Base-by-base conservation (phyloP, 352 stramenopile species). In the Aphanomyces cochlioides region DNA sequence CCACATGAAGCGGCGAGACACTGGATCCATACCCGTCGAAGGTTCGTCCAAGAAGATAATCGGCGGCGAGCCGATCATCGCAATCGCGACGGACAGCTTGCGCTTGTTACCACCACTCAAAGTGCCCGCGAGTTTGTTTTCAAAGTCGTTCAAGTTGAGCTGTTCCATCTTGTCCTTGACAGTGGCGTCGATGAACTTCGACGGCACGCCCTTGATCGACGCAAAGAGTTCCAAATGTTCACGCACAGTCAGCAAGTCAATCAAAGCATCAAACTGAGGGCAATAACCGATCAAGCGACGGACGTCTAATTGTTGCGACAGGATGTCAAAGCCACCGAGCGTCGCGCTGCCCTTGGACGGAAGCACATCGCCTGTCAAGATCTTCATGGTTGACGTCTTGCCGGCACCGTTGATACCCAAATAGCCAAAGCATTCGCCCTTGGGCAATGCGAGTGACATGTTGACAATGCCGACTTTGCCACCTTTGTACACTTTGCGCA, bases 31-130 rank as follows among this genome's bases (percentile, higher is more conserved):
- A 4, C 91, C 91, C 5, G 93, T 98, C 19, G 85, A 96, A 7
- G 94, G 94, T 70, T 99, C 97, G 75, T 99, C 97, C 5, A 99
- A 77, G 67, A 99, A 97, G 3, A 98, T 66, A 45, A 99, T 82
- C 21, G 89, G 80, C 3, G 98, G 98, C 38, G 92, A 78, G 5
- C 97, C 97, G 61, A 99, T 93, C 77, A 98, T 97, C 7, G 98
- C 96, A 73, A 97, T 97, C 10, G 96, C 98, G 12, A 99, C 87
- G 68, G 86, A 98, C 5, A 99, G 84, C 76, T 99, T 99, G 60
- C 98, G 89, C 75, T 99, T 99, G 85, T 99, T 99, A 36, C 93
- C 95, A 34, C 96, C 96, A 43, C 85, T 96, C 47, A 97, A 74
- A 13, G 72, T 88, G 0, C 80, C 82, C 1, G 83, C 81, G 4